Conservation (phyloP, 1,139 yeast genomes). For the Yamadazyma taylorii region DNA sequence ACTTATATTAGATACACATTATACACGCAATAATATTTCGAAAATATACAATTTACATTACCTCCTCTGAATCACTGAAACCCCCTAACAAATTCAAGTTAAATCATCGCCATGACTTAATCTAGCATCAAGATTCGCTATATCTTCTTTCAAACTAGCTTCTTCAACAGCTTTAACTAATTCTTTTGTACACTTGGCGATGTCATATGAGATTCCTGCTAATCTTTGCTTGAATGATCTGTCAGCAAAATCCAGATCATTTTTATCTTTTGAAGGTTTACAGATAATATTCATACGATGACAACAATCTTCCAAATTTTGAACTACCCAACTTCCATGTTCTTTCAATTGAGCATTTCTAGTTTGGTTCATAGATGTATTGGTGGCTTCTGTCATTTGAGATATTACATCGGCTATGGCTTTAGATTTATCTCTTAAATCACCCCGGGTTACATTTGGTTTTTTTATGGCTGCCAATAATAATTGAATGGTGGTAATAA, state of each 20-base stretch:
- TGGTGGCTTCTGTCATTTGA: slow-evolving; percentile 90
- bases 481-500: slow-evolving; percentile 85
- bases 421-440: slow-evolving; percentile 66
- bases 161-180: slow-evolving; percentile 94
- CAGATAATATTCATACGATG: slow-evolving; percentile 73
- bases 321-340: slow-evolving; percentile 90
- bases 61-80: too few relatives aligned
- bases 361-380: slow-evolving; percentile 85
- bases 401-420: slow-evolving; percentile 76
- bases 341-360: slow-evolving; percentile 80
- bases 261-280: slow-evolving; percentile 45
- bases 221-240: slow-evolving; percentile 88
- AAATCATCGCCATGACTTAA: slow-evolving; percentile 39
- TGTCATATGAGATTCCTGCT: slow-evolving; percentile 94
- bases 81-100: slow-evolving; percentile 24
- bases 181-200: slow-evolving; percentile 94
- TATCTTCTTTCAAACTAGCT: slow-evolving; percentile 82
- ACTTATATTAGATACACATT: slow-evolving; percentile 2
- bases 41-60: neutral
- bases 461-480: slow-evolving; percentile 73
- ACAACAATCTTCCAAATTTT: slow-evolving; percentile 80
- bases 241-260: slow-evolving; percentile 73
- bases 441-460: slow-evolving; percentile 75
- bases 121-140: slow-evolving; percentile 52
- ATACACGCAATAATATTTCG: slow-evolving; percentile 1